phyloP scores from a whole-genome alignment of 805 yeast species.

The Starmera pachycereana region DNA sequence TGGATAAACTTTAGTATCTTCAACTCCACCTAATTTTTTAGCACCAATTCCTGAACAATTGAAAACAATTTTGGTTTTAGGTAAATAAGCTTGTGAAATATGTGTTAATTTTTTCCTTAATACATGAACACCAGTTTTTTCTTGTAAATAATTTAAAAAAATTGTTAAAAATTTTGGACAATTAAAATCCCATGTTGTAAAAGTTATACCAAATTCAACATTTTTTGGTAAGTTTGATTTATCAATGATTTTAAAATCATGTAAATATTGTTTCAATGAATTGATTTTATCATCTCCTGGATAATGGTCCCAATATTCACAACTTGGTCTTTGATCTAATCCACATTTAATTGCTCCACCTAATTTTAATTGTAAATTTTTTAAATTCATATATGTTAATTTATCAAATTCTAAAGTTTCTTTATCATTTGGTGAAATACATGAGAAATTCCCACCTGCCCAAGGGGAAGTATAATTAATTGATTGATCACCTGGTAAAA shows the following conservation, averaged over 20 bases:
- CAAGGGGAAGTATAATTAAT: slow-evolving; percentile 70
- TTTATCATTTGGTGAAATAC: slow-evolving; percentile 49
- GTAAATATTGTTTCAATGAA: slow-evolving; percentile 38
- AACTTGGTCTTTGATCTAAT: slow-evolving; percentile 41
- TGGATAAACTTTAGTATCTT: slow-evolving; percentile 54
- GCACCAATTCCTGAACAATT: slow-evolving; percentile 78
- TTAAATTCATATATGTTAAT: slow-evolving; percentile 42
- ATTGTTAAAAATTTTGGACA: slow-evolving; percentile 51
- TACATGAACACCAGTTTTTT: slow-evolving; percentile 40
- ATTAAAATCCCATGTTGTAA: slow-evolving; percentile 60
- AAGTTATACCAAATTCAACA: slow-evolving; percentile 41
- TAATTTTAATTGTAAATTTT: slow-evolving; percentile 29
- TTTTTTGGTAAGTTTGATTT: slow-evolving; percentile 37
- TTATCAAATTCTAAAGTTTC: slow-evolving; percentile 42
- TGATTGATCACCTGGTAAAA: slow-evolving; percentile 71
- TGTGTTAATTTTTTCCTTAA: slow-evolving; percentile 36
- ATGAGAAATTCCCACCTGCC: slow-evolving; percentile 61
- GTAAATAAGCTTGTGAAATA: slow-evolving; percentile 42
- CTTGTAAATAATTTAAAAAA: slow-evolving; percentile 32
- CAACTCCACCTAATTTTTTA: slow-evolving; percentile 49
- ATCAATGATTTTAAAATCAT: slow-evolving; percentile 32
- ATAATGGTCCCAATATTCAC: slow-evolving; percentile 45
- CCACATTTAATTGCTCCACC: slow-evolving; percentile 43
- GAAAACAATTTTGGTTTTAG: slow-evolving; percentile 39
- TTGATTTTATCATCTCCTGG: slow-evolving; percentile 38